These are phyloP conservation scores for Esteya vermicola DNA, from an alignment of 2,329 filamentous ascomycete species.

Conservation along the genomic window DNA sequence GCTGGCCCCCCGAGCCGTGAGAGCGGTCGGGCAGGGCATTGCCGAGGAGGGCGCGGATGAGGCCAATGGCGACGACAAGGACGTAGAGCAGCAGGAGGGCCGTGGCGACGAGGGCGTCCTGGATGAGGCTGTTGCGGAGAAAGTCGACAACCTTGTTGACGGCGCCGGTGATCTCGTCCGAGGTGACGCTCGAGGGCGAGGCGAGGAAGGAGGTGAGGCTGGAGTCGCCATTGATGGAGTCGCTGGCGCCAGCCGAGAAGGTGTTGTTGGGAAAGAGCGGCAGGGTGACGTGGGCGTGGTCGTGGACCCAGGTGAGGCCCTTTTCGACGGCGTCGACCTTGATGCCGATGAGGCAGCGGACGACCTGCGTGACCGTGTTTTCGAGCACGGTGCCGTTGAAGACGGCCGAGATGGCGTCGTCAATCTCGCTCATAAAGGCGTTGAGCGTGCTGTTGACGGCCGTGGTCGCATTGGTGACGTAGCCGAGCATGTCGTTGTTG, in stretches of 20 bases:
- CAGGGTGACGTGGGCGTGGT: constrained; percentile 72
- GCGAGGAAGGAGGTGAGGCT: constrained; percentile 59
- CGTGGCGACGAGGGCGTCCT: constrained; percentile 68
- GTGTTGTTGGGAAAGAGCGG: constrained; percentile 66
- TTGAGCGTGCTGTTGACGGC: constrained; percentile 80
- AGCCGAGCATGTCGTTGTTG: constrained; percentile 73
- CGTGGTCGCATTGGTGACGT: constrained; percentile 70
- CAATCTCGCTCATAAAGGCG: constrained; percentile 65
- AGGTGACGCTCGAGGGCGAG: constrained; percentile 57
- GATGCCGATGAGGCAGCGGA: constrained; percentile 75
- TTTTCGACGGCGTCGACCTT: constrained; percentile 77
- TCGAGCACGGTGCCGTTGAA: constrained; percentile 76
- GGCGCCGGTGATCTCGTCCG: constrained; percentile 69
- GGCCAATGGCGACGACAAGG: constrained; percentile 59
- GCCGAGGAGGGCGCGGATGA: constrained; percentile 49
- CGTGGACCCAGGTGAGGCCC: constrained; percentile 84
- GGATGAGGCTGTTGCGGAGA: constrained; percentile 52
- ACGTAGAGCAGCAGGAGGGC: constrained; percentile 65
- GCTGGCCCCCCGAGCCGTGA: constrained; percentile 43
- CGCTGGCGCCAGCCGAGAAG: constrained; percentile 65
- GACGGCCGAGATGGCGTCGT: constrained; percentile 54
- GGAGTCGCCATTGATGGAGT: constrained; percentile 41
- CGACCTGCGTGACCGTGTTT: constrained; percentile 61
- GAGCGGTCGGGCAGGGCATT: constrained; percentile 45
- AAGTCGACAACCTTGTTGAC: constrained; percentile 55